Evolutionary conservation across 1,139 yeast species (phyloP), one percentile per base, ranked within the genome.

Genomic region (Taphrina confusa): DNA sequence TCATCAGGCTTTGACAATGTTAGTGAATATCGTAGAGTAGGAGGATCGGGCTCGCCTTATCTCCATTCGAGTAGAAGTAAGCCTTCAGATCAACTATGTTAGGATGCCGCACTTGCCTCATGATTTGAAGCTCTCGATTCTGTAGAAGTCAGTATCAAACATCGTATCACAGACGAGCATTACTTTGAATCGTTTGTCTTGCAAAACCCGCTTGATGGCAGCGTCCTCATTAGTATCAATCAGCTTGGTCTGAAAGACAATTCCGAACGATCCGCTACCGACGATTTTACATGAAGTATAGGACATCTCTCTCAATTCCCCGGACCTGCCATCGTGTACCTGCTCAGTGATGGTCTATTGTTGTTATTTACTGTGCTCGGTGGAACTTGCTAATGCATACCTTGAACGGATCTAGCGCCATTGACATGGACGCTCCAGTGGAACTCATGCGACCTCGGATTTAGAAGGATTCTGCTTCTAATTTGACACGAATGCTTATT

Each of bases 221-320:
- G 94, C 95, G 54, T 76, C 76, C 69, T 85, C 88, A 64, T 87
- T 84, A 36, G 87, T 78, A 25, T 95, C 92, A 28, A 62, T 37
- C 49, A 92, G 78, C 64, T 82, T 84, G 8, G 96, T 89, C 69
- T 89, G 95, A 71, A 89, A 90, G 28, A 92, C 98, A 33, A 90
- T 92, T 3, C 98, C 98, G 76, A 92, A 92, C 20, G 97, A 90
- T 14, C 98, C 98, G 73, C 89, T 95, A 16, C 98, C 98, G 57
- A 91, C 95, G 79, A 91, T 91, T 69, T 87, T 83, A 62, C 83
- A 81, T 70, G 84, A 88, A 31, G 88, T 82, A 74, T 85, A 87
- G 64, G 80, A 81, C 62, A 87, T 78, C 60, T 80, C 80, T 62
- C 78, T 78, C 39, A 77, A 69, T 66, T 82, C 84, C 62, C 87